A percentile compares a stretch with the other conserved stretches of the same genome.
These are phyloP conservation scores for Sporothrix mexicana DNA, from an alignment of 2,329 filamentous ascomycete species.

Conservation along the genomic window DNA sequence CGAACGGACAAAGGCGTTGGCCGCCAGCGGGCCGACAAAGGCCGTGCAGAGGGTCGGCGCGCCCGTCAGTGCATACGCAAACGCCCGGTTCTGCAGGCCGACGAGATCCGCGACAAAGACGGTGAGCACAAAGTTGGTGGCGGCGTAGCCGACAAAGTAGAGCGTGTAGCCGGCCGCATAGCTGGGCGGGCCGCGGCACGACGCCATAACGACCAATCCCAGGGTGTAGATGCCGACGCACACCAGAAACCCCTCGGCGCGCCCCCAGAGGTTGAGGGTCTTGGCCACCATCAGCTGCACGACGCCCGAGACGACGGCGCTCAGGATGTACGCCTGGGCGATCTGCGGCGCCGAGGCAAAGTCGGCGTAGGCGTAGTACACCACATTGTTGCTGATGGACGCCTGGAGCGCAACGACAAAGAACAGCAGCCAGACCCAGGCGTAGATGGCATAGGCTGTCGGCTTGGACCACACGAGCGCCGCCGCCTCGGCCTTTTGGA, in stretches of 20 bases:
- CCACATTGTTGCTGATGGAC: slow-evolving; percentile 49
- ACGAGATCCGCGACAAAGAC: slow-evolving; percentile 73
- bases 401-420: slow-evolving; percentile 49
- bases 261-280: slow-evolving; percentile 71
- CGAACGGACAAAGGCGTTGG: slow-evolving; percentile 56
- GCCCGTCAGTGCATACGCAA: slow-evolving; percentile 68
- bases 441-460: slow-evolving; percentile 45
- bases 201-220: slow-evolving; percentile 69
- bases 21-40: slow-evolving; percentile 66
- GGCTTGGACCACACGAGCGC: slow-evolving; percentile 52
- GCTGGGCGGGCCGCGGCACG: slow-evolving; percentile 62
- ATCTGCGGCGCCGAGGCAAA: slow-evolving; percentile 61
- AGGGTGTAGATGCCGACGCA: slow-evolving; percentile 58
- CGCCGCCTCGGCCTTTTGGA: slow-evolving; percentile 56
- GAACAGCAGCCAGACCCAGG: slow-evolving; percentile 51
- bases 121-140: slow-evolving; percentile 50
- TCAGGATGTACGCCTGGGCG: slow-evolving; percentile 59
- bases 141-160: slow-evolving; percentile 63
- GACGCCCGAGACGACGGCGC: slow-evolving; percentile 61
- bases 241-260: slow-evolving; percentile 65
- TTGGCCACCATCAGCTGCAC: slow-evolving; percentile 70
- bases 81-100: slow-evolving; percentile 67
- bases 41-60: slow-evolving; percentile 71
- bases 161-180: slow-evolving; percentile 71
- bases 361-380: slow-evolving; percentile 56